Evolutionary conservation across 768 basidiomycete species (phyloP).

Genomic region (Lanmaoa pseudosensibilis): DNA sequence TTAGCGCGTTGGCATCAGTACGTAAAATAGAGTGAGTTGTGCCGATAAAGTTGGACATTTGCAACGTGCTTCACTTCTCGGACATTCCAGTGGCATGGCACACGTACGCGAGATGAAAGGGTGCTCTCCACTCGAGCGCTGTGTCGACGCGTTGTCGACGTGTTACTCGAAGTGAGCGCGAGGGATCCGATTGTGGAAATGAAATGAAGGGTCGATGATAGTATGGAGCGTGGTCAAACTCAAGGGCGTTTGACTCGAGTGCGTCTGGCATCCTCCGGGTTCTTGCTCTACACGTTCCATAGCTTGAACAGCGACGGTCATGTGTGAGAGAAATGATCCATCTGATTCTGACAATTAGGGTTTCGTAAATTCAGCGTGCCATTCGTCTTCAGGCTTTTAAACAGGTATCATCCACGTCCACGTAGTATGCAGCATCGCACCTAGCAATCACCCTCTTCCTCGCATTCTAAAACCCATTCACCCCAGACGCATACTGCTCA

Average conservation of each 20-base stretch:
- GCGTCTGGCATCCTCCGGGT: not conserved
- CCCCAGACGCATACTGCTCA: not conserved
- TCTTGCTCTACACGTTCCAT: not conserved
- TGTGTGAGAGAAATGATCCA: not conserved
- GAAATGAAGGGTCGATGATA: not conserved
- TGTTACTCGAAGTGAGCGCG: not conserved
- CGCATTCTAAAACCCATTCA: conserved; percentile 2
- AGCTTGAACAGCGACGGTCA: not conserved
- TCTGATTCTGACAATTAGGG: not conserved
- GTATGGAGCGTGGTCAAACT: not conserved
- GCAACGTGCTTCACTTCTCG: not conserved
- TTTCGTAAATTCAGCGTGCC: not conserved
- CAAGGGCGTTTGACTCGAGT: not conserved
- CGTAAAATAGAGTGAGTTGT: conserved; percentile 1
- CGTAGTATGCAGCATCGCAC: not conserved
- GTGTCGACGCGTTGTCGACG: not conserved
- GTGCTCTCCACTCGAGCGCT: not conserved
- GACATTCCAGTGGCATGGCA: not conserved
- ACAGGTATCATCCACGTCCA: not conserved
- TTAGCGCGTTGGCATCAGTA: not conserved
- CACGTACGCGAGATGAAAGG: conserved; percentile 3
- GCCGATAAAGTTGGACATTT: not conserved
- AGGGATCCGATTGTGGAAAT: not conserved
- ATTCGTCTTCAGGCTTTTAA: not conserved
- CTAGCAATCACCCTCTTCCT: not conserved